Evolutionary conservation across 73 alveolate species (phyloP).

Genomic region (Blepharisma stoltei): DNA sequence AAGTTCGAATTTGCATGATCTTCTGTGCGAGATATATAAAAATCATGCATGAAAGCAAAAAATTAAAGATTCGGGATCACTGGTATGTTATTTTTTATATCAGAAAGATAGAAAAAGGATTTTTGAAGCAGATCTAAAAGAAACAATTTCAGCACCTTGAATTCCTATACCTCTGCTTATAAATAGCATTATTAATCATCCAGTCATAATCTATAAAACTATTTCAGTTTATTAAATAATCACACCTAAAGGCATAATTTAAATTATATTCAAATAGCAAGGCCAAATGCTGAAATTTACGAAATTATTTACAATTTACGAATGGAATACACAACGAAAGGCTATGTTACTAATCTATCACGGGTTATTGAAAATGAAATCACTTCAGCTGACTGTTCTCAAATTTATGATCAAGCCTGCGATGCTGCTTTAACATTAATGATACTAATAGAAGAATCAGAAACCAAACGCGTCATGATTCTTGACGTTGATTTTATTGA

Average conservation of each 20-base stretch:
- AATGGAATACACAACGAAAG: not conserved
- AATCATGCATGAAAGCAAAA: too few relatives aligned
- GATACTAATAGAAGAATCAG: not conserved
- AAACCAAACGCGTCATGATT: slow-evolving; percentile 16
- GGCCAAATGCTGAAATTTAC: not conserved
- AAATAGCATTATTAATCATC: too few relatives aligned
- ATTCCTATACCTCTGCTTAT: too few relatives aligned
- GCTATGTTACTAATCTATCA: not conserved
- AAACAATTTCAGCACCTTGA: not conserved
- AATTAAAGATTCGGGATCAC: not conserved
- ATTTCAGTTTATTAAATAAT: too few relatives aligned
- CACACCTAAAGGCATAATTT: too few relatives aligned
- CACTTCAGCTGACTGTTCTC: not conserved
- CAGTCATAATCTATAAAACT: too few relatives aligned
- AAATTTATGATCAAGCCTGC: not conserved
- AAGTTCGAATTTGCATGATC: too few relatives aligned
- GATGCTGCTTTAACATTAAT: not conserved
- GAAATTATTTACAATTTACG: not conserved
- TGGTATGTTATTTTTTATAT: not conserved
- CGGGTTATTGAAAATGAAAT: not conserved
- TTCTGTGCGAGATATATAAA: too few relatives aligned
- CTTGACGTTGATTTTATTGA: not conserved
- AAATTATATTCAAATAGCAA: not conserved
- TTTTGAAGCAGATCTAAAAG: not conserved
- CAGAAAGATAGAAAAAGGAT: not conserved